These are phyloP conservation scores for Didymella glomerata DNA, from an alignment of 2,329 filamentous ascomycete species.

Conservation along the genomic window DNA sequence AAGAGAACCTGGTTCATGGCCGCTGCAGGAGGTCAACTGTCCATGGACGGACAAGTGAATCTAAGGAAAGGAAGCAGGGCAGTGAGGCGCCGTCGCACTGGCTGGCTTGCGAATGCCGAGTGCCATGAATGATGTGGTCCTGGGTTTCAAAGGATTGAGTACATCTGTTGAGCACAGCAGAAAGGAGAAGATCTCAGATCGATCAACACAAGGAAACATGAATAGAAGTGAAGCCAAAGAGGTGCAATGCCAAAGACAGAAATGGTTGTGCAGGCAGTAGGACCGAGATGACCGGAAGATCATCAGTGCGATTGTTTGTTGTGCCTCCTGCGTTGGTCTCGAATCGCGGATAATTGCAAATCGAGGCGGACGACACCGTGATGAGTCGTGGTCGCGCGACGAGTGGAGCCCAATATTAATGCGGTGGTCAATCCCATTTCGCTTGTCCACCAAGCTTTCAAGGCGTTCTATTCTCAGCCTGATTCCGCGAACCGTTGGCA, in stretches of 20 bases:
- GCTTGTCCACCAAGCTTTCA: conserved; percentile 25
- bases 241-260: background rate
- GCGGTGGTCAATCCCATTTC: conserved; percentile 26
- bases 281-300: conserved; percentile 1
- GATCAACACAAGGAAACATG: background rate
- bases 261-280: background rate
- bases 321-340: conserved; percentile 13
- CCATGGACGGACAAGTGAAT: background rate
- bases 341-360: conserved; percentile 16
- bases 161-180: background rate
- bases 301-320: conserved; percentile 4
- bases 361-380: conserved; percentile 11
- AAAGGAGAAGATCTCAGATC: background rate
- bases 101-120: background rate
- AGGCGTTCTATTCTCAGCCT: conserved; percentile 27
- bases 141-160: background rate
- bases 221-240: background rate
- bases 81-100: background rate
- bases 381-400: conserved; percentile 18
- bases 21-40: no score
- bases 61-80: background rate
- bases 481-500: conserved; percentile 26
- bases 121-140: background rate
- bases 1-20: background rate
- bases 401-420: conserved; percentile 25